Evolutionary conservation across 768 basidiomycete genomes (phyloP), one percentile per base, ranked within the genome.

Genomic region (Epithele typhae): DNA sequence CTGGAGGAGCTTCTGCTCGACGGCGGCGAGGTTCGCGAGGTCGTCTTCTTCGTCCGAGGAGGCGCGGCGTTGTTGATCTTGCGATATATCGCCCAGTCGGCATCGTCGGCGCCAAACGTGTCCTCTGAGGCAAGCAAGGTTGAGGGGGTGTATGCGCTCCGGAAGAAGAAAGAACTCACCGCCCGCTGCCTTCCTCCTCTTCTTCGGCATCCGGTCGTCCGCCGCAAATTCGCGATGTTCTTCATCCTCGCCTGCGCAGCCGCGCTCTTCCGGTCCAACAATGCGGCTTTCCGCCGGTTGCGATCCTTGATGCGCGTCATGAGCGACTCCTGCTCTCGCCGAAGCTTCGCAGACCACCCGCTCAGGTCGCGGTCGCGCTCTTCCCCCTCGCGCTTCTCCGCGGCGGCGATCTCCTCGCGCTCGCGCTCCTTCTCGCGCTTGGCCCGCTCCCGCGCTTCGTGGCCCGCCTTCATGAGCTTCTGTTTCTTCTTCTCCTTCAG

Each of bases 161-260:
- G 27, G 9, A 21, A 52, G 17, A 4, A 17, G 11, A 32, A 2
- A 25, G 42, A 3, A 63, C 77, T 42, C 44, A 90, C 91, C 92
- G 51, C 84, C 82, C 6, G 79, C 83, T 6, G 71, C 84, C 69
- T 90, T 93, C 43, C 88, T 81, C 62, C 88, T 87, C 72, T 89
- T 92, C 68, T 87, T 91, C 1, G 84, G 71, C 11, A 86, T 75
- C 2, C 84, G 76, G 35, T 91, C 88, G 49, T 98, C 96, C 2
- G 83, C 83, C 0, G 96, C 95, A 99, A 71, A 37, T 80, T 86
- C 1, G 95, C 92, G 27, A 99, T 96, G 52, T 79, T 89, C 70
- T 95, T 95, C 95, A 97, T 96, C 54, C 94, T 72, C 24, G 87
- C 89, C 65, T 98, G 96, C 0, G 94, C 84, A 15, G 92, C 94